phyloP scores from a whole-genome alignment of 768 basidiomycete genomes.

The Royoungia palumana region DNA sequence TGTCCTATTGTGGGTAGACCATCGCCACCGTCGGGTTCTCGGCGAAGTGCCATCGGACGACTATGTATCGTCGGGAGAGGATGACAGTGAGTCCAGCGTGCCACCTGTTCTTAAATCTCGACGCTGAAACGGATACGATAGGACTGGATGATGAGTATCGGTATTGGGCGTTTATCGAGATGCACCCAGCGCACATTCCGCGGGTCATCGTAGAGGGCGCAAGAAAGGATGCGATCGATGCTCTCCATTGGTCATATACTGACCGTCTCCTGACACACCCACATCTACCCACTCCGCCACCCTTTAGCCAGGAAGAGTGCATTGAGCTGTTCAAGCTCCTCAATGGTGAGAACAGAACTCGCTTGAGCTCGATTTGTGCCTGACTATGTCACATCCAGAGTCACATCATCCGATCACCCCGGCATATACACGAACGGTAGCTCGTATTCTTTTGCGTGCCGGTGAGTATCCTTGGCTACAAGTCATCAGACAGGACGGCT shows the following conservation, averaged over 20 bases:
- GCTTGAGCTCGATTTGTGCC: not conserved
- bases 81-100: constrained; percentile 38
- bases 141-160: constrained; percentile 74
- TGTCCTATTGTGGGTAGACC: constrained; percentile 62
- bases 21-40: constrained; percentile 52
- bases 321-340: constrained; percentile 67
- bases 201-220: constrained; percentile 51
- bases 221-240: constrained; percentile 67
- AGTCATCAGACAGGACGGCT: not conserved
- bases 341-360: constrained; percentile 22
- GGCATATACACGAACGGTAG: constrained; percentile 60
- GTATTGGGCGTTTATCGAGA: constrained; percentile 80
- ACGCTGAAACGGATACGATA: constrained; percentile 25
- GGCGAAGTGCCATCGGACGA: constrained; percentile 40
- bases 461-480: constrained; percentile 40
- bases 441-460: constrained; percentile 65
- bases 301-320: constrained; percentile 76
- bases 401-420: constrained; percentile 26
- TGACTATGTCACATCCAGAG: constrained; percentile 11
- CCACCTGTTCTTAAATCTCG: not conserved
- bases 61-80: constrained; percentile 25
- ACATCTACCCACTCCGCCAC: constrained; percentile 48
- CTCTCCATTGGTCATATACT: constrained; percentile 78
- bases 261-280: constrained; percentile 69
- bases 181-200: constrained; percentile 68